Evolutionary conservation across 495 filamentous ascomycete species (phyloP), one percentile per base, ranked within the genome.

Genomic region (Xylaria castorea): DNA sequence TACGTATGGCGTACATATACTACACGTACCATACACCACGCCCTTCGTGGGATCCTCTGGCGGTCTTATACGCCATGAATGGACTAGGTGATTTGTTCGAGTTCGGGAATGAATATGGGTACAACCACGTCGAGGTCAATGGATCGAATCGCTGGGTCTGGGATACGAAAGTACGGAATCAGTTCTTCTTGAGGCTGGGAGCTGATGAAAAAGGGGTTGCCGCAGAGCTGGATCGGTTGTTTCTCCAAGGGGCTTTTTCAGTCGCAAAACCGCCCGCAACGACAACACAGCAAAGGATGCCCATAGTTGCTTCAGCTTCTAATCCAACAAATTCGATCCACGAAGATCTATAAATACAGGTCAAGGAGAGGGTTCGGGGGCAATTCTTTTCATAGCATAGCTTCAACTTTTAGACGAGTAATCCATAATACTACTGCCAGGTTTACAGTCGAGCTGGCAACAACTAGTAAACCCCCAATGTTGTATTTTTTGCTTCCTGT

Each of bases 41-140:
- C 5, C 51, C 53, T 5, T 84, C 83, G 0, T 87, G 83, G 83
- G 85, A 87, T 73, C 83, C 83, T 4, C 72, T 86, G 46, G 80
- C 84, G 0, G 75, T 83, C 3, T 48, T 84, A 20, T 86, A 87
- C 53, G 85, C 82, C 6, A 81, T 85, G 40, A 11, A 77, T 8
- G 84, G 84, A 16, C 51, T 83, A n/a, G 79, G 76, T 0, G 79
- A 73, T 0, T 55, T 80, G 16, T 82, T 81, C 53, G 74, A 79
- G 50, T 72, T 76, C 2, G 80, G 79, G 11, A 81, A 81, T 34
- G 53, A 75, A 36, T 68, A 66, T 42, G 82, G 82, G 25, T 77
- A 77, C 58, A 83, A 83, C 53, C 40, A 75, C 32, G 76, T 82
- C 16, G 50, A 68, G 6, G 44, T 63, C 0, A 57, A 82, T 25